Percentiles rank a stretch among this genome's conserved stretches.
phyloP scores from a whole-genome alignment of 768 basidiomycete genomes.

The Clavaria fumosa region DNA sequence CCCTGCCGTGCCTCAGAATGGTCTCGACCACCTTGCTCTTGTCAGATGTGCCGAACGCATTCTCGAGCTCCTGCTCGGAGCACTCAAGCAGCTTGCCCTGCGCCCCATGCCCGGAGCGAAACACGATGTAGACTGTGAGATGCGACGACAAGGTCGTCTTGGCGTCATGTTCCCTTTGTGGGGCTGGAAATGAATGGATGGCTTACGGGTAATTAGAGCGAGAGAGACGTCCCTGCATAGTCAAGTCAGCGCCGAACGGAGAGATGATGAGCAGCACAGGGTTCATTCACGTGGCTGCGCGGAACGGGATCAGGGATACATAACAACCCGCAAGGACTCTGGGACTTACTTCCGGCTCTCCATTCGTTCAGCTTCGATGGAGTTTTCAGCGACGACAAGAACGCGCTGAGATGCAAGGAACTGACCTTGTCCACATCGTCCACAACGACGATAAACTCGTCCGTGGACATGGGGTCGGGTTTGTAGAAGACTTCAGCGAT shows the following conservation, averaged over 20 bases:
- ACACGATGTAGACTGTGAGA: conserved; percentile 49
- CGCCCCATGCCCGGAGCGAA: conserved; percentile 53
- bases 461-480: conserved; percentile 52
- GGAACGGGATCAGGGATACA: conserved; percentile 9
- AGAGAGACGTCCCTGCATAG: conserved; percentile 72
- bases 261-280: conserved; percentile 19
- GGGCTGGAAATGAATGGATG: background rate
- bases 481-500: conserved; percentile 68
- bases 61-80: conserved; percentile 78
- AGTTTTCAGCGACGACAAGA: conserved; percentile 7
- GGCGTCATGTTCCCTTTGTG: background rate
- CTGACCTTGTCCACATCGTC: conserved; percentile 46
- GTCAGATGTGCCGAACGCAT: conserved; percentile 45
- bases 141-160: background rate
- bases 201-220: background rate
- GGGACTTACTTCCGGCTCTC: conserved; percentile 56
- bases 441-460: conserved; percentile 63
- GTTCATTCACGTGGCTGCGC: conserved; percentile 49
- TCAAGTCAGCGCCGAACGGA: conserved; percentile 55
- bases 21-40: conserved; percentile 45
- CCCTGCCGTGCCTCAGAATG: conserved; percentile 50
- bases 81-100: conserved; percentile 63
- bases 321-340: conserved; percentile 9
- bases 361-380: conserved; percentile 51
- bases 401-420: background rate